phyloP scores from a whole-genome alignment of 1,139 yeast species.

The Debaryomyces subglobosus region DNA sequence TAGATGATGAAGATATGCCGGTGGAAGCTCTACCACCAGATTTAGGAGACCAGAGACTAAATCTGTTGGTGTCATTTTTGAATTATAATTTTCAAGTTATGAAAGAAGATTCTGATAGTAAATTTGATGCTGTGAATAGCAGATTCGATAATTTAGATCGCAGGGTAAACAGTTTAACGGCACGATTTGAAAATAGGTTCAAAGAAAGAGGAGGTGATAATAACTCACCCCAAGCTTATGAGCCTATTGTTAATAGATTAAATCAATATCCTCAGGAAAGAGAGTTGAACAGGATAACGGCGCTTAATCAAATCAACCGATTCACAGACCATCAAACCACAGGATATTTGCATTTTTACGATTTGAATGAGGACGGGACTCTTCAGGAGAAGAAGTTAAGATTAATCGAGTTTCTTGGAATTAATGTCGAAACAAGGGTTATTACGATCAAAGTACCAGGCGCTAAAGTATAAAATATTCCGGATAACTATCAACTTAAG shows the following conservation, averaged over 20 bases:
- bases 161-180: background rate
- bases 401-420: background rate
- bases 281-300: background rate
- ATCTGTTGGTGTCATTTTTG: background rate
- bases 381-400: background rate
- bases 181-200: conserved; percentile 2
- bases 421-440: background rate
- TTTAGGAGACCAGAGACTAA: conserved; percentile 2
- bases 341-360: conserved; percentile 5
- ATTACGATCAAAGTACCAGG: no score
- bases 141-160: background rate
- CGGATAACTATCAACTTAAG: no score
- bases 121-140: background rate
- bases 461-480: no score
- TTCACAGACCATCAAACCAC: background rate
- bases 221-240: background rate
- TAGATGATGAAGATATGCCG: background rate
- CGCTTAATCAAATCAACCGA: background rate
- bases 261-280: background rate
- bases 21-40: background rate
- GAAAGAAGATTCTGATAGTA: no score
- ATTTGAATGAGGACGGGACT: background rate
- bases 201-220: background rate
- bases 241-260: background rate
- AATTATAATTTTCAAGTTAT: background rate